phyloP scores from a whole-genome alignment of 2,329 filamentous ascomycete species.

The Rutstroemia sp. region DNA sequence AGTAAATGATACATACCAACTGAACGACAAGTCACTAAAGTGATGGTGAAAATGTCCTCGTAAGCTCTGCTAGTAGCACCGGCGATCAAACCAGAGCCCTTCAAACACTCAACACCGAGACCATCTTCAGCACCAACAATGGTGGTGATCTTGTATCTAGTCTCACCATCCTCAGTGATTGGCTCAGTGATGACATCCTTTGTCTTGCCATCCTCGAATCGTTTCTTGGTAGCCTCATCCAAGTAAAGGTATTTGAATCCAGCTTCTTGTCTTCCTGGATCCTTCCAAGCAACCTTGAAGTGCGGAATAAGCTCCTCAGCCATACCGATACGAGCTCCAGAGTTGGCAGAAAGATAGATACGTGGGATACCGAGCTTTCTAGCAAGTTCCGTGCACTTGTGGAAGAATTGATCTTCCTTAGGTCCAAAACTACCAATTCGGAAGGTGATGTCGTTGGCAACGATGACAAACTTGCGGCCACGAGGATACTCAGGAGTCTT shows the following conservation, averaged over 20 bases:
- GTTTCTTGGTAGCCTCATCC: slow-evolving; percentile 75
- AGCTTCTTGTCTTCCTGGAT: slow-evolving; percentile 67
- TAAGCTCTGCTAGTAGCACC: slow-evolving; percentile 95
- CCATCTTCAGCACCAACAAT: slow-evolving; percentile 91
- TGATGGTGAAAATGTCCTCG: slow-evolving; percentile 98
- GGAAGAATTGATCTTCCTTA: slow-evolving; percentile 95
- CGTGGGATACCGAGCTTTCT: slow-evolving; percentile 91
- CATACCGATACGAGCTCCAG: slow-evolving; percentile 92
- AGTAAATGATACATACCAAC: slow-evolving; percentile 54
- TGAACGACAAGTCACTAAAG: slow-evolving; percentile 93
- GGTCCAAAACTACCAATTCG: slow-evolving; percentile 98
- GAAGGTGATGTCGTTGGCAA: slow-evolving; percentile 99
- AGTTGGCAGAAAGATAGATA: slow-evolving; percentile 98
- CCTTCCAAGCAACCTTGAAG: slow-evolving; percentile 97
- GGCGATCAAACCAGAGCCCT: slow-evolving; percentile 95
- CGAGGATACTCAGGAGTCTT: slow-evolving; percentile 92
- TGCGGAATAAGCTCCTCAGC: slow-evolving; percentile 95
- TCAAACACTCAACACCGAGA: slow-evolving; percentile 93
- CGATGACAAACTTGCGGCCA: slow-evolving; percentile 87
- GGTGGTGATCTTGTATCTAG: slow-evolving; percentile 87
- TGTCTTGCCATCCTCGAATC: slow-evolving; percentile 70
- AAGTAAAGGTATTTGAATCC: slow-evolving; percentile 98
- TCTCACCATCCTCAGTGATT: slow-evolving; percentile 78
- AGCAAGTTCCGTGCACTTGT: slow-evolving; percentile 96
- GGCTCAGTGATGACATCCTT: slow-evolving; percentile 83